Percentiles rank a stretch among this genome's conserved stretches.
These are phyloP conservation scores for Apostasia ramifera DNA, from an alignment of 106 monocot genomes.

Conservation along the genomic window DNA sequence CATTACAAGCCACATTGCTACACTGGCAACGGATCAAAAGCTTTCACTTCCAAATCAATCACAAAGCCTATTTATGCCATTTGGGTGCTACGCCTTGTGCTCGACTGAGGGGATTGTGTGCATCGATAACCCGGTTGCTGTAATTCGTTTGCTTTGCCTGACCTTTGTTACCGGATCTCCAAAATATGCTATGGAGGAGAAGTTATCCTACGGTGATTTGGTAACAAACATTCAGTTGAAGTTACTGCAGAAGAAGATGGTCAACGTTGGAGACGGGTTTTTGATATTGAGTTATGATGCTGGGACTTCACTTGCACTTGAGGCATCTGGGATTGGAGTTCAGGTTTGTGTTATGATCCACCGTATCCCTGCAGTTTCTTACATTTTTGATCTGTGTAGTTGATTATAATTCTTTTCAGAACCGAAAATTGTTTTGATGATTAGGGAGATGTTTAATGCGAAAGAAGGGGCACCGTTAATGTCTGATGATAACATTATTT, in stretches of 20 bases:
- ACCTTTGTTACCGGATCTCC: slow-evolving; percentile 22
- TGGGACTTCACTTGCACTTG: slow-evolving; percentile 36
- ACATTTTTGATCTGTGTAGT: too few species aligned
- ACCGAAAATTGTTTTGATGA: too few species aligned
- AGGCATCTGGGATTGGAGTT: slow-evolving; percentile 35
- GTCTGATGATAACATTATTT: too few species aligned
- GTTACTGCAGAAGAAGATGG: slow-evolving; percentile 19
- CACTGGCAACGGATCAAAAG: slow-evolving; percentile 11
- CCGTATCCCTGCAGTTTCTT: too few species aligned
- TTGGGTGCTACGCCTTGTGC: slow-evolving; percentile 41
- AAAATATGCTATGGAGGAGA: slow-evolving; percentile 9
- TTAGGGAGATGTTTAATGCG: too few species aligned
- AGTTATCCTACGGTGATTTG: slow-evolving; percentile 35
- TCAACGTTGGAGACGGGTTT: neutral
- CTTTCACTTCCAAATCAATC: neutral
- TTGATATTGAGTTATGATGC: slow-evolving; percentile 13
- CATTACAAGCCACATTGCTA: slow-evolving; percentile 15
- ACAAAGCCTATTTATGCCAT: slow-evolving; percentile 28
- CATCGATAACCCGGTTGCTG: slow-evolving; percentile 23
- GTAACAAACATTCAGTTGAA: slow-evolving; percentile 11
- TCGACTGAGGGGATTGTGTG: slow-evolving; percentile 35
- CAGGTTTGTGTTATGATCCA: slow-evolving; percentile 18
- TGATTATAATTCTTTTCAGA: too few species aligned
- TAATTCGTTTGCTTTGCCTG: slow-evolving; percentile 28
- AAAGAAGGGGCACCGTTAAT: too few species aligned